Conservation (phyloP, 257 asterid genomes). For the Verbascum thapsus region DNA sequence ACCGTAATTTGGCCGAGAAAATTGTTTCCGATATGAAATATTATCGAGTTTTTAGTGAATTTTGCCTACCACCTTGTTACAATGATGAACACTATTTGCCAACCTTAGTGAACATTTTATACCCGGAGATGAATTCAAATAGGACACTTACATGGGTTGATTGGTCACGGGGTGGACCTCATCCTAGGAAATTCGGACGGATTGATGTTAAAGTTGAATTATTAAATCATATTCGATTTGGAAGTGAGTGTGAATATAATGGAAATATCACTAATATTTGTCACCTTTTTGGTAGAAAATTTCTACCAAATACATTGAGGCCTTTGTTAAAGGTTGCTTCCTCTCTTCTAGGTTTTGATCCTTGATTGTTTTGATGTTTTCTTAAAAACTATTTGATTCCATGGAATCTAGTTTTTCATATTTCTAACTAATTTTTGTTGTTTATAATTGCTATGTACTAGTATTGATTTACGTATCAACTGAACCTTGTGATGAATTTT, state of each 20-base stretch:
- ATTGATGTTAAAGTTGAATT: conserved; percentile 48
- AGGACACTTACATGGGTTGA: conserved; percentile 59
- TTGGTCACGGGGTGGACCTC: conserved; percentile 73
- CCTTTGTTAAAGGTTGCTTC: conserved; percentile 60
- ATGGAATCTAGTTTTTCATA: background rate
- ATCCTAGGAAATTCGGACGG: conserved; percentile 61
- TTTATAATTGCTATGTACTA: too few relatives aligned
- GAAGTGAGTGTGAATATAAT: conserved; percentile 49
- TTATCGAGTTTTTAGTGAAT: conserved; percentile 37
- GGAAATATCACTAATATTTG: conserved; percentile 51
- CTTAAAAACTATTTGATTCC: background rate
- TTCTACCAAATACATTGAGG: conserved; percentile 44
- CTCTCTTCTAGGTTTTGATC: conserved; percentile 39
- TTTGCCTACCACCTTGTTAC: conserved; percentile 56
- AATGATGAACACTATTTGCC: conserved; percentile 63
- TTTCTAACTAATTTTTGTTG: too few relatives aligned
- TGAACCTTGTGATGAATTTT: too few relatives aligned
- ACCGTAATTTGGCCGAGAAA: conserved; percentile 49
- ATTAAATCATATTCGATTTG: conserved; percentile 41
- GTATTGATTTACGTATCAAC: too few relatives aligned
- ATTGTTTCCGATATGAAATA: conserved; percentile 47
- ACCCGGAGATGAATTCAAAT: conserved; percentile 45
- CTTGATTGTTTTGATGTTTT: conserved; percentile 19
- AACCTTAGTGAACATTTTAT: conserved; percentile 55
- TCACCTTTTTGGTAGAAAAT: conserved; percentile 71